Base-by-base conservation (phyloP, 106 monocot genomes). In the Dendrobium nobile region DNA sequence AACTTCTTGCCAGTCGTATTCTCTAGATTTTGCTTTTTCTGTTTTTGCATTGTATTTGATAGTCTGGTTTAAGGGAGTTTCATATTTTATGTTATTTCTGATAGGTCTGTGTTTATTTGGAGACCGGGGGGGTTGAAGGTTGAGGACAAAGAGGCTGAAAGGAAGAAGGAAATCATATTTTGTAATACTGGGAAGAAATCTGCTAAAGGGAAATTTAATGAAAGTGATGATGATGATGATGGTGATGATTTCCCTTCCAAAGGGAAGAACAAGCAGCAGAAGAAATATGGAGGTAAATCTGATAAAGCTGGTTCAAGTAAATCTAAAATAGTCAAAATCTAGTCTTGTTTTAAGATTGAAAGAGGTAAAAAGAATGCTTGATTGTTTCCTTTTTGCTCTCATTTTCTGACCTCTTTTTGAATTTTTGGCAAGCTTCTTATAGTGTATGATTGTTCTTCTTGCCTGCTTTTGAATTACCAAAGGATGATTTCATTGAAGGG, bases 51-150 rank as follows among this genome's bases (percentile, higher is more conserved):
- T n/a, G 19, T 24, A 15, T 67, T 6, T 41, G 58, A 24, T 33
- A 54, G 78, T 33, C 19, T 31, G 31, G 7, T 61, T 61, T 22
- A 51, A 44, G 33, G 70, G 33, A 37, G 2, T 70, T 70, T 22
- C 20, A 45, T 4, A 40, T 51, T 0, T 73, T 55, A 3, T 54
- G 48, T 15, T 33, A 15, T 16, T 48, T 31, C 45, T 67, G 45
- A 73, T 80, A 92, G 92, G 84, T 92, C 92, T 77, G 45, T 92
- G 48, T 86, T 89, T 76, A 87, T 92, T 79, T 92, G 92, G 92
- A 87, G 84, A 82, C 87, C 89, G 75, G 84, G 79, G 70, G 37
- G 51, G 3, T 20, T n/a, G 10, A 72, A 80, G 19, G 22, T 17
- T 37, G 37, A 37, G 41, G 40, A 68, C 61, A 78, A 67, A 31